These are phyloP conservation scores for Aspergillus flavus DNA, from an alignment of 2,329 filamentous ascomycete genomes.

Conservation along the genomic window DNA sequence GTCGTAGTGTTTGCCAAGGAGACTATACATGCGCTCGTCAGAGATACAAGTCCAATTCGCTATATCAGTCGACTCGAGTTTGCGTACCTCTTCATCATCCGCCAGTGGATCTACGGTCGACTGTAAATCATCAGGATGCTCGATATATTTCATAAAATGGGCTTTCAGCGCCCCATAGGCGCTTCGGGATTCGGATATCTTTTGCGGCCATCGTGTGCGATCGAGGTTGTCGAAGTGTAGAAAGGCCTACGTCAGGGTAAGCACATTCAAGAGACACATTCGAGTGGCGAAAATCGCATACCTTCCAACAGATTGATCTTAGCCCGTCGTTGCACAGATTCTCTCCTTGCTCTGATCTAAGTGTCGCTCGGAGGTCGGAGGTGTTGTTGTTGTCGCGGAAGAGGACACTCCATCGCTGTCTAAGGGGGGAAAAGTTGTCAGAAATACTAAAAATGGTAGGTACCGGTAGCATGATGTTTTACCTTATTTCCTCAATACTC, in stretches of 20 bases:
- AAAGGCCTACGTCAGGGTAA: slow-evolving; percentile 63
- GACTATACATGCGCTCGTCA: slow-evolving; percentile 59
- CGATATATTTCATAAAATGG: slow-evolving; percentile 78
- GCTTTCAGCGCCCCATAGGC: slow-evolving; percentile 73
- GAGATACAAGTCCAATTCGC: slow-evolving; percentile 41
- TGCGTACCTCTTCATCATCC: slow-evolving; percentile 70
- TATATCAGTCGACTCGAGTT: slow-evolving; percentile 31
- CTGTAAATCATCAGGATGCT: slow-evolving; percentile 78
- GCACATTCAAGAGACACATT: slow-evolving; percentile 10
- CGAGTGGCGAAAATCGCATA: slow-evolving; percentile 33
- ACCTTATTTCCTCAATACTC: slow-evolving; percentile 59
- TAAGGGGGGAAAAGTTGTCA: slow-evolving; percentile 35
- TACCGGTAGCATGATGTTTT: slow-evolving; percentile 5
- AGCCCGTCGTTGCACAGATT: slow-evolving; percentile 72
- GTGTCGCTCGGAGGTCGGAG: slow-evolving; percentile 65
- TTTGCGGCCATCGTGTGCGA: slow-evolving; percentile 67
- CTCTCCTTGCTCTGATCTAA: slow-evolving; percentile 60
- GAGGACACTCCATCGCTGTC: slow-evolving; percentile 69
- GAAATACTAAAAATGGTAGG: neutral
- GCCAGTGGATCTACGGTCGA: slow-evolving; percentile 79
- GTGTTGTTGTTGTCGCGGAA: slow-evolving; percentile 57
- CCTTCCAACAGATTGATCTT: slow-evolving; percentile 93
- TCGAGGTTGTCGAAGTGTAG: slow-evolving; percentile 73
- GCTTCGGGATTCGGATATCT: slow-evolving; percentile 68
- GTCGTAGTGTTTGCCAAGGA: slow-evolving; percentile 83